Percentiles rank a stretch among this genome's conserved stretches.
Evolutionary conservation across 306 rosid species (phyloP).

Genomic region (Dalbergia oliveri): DNA sequence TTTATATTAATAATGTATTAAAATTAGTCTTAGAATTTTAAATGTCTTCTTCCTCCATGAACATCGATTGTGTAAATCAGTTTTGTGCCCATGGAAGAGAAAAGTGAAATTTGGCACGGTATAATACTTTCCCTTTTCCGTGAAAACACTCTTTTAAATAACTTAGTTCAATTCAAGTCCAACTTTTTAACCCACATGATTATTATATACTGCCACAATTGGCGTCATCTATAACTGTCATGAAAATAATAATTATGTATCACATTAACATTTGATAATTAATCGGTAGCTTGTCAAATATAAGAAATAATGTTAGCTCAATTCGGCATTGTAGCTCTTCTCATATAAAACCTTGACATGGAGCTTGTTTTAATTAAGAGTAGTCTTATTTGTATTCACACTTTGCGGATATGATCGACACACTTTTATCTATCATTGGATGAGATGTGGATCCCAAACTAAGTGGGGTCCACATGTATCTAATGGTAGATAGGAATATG

Average conservation of each 20-base stretch:
- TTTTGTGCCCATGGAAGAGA: background rate
- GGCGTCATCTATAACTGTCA: background rate
- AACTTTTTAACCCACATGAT: background rate
- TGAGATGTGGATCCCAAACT: too few species aligned
- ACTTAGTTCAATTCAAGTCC: background rate
- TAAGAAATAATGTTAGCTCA: background rate
- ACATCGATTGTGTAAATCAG: slow-evolving; percentile 12
- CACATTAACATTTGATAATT: background rate
- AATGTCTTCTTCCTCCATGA: background rate
- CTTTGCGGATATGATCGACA: too few species aligned
- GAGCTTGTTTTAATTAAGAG: too few species aligned
- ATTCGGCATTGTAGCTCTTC: background rate
- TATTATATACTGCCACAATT: too few species aligned
- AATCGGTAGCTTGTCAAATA: background rate
- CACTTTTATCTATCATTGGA: too few species aligned
- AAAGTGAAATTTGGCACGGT: background rate
- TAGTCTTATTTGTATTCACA: too few species aligned
- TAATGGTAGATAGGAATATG: too few species aligned
- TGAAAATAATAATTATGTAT: background rate
- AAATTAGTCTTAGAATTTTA: background rate
- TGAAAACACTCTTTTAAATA: background rate
- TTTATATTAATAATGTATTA: too few species aligned
- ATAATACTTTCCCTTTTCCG: background rate
- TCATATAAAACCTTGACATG: too few species aligned
- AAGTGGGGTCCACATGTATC: too few species aligned